phyloP scores from a whole-genome alignment of 2,329 filamentous ascomycete species.

The Oidium heveae region DNA sequence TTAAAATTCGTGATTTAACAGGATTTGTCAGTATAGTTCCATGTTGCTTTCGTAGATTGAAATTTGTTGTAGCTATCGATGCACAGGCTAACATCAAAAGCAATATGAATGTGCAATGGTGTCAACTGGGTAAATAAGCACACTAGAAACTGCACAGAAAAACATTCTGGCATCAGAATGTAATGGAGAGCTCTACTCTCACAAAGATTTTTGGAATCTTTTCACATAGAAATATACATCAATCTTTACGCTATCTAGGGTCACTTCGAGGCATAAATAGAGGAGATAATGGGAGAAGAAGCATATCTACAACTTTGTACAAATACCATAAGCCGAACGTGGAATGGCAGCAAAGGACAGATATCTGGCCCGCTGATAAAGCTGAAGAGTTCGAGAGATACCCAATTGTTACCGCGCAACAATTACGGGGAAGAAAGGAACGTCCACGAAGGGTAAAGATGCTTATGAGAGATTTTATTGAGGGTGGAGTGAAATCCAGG shows the following conservation, averaged over 20 bases:
- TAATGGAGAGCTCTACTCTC: neutral
- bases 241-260: neutral
- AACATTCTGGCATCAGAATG: too few relatives aligned
- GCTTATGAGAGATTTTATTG: conserved; percentile 91
- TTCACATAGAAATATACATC: neutral
- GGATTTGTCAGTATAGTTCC: too few relatives aligned
- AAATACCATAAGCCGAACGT: conserved; percentile 22
- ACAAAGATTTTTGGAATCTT: neutral
- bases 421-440: conserved; percentile 45
- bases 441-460: conserved; percentile 81
- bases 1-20: too few relatives aligned
- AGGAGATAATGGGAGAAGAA: neutral
- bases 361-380: conserved; percentile 52
- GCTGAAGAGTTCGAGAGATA: conserved; percentile 58
- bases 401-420: conserved; percentile 62
- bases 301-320: neutral
- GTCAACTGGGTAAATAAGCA: too few relatives aligned
- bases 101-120: too few relatives aligned
- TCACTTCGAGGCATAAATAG: neutral
- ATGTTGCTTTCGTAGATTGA: too few relatives aligned
- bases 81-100: too few relatives aligned
- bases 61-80: too few relatives aligned
- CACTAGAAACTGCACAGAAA: too few relatives aligned
- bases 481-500: conserved; percentile 29
- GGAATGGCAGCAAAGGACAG: conserved; percentile 66